Evolutionary conservation across 2,329 filamentous ascomycete genomes (phyloP), one percentile per base, ranked within the genome.

Genomic region (Exophiala xenobiotica): DNA sequence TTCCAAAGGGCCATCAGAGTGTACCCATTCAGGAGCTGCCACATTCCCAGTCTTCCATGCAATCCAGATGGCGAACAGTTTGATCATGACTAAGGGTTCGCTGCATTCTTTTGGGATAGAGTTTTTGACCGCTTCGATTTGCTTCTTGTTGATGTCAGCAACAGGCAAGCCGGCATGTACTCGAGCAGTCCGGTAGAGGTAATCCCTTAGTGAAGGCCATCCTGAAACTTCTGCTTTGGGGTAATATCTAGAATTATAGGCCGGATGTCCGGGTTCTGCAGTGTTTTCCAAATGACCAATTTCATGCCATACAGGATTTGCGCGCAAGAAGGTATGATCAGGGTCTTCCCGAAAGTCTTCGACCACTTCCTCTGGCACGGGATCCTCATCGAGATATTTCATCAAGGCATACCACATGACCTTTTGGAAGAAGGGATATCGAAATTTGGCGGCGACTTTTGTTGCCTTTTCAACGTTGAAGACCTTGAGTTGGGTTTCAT

Each of bases 21-120:
- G 74, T 33, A 81, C 81, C 82, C 82, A 86, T 38, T 77, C 71
- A 23, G 82, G 80, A 41, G 82, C 78, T 50, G 70, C 70, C 57
- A 84, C 81, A 61, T 85, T 83, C 8, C 83, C 83, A 48, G 79
- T 77, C 64, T 86, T 86, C 82, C 82, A 86, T 2, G 82, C 80
- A 51, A 80, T 76, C 83, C 83, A 86, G 50, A 84, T 72, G 4
- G 81, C 82, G 58, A 86, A 85, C 12, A 69, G 76, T 59, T 78
- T 76, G 49, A 81, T 78, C 26, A 80, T 67, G 23, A 80, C 76
- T n/a, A 85, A 66, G 3, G 82, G 81, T 49, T 86, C 82, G 27
- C 78, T 79, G 51, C 78, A 71, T 23, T 75, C 76, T 65, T 84
- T 85, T 0, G 83, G 83, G 48, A 86, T 84, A 2, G 81, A 83